These are phyloP conservation scores for Mucor irregularis DNA, from an alignment of 371 early-diverging fungal genomes.

Conservation along the genomic window DNA sequence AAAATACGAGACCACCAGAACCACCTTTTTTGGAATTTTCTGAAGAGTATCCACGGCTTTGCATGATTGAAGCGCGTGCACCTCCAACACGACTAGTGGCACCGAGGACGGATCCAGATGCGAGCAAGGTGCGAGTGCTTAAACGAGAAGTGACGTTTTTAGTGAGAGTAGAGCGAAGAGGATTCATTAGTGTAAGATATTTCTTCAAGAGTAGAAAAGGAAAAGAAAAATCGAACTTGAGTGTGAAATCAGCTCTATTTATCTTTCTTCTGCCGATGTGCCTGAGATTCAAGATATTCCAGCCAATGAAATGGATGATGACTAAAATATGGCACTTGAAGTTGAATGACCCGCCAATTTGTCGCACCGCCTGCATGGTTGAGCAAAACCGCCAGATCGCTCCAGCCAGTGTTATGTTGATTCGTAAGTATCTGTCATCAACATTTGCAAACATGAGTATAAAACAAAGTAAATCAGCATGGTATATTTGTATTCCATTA, in stretches of 20 bases:
- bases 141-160: conserved; percentile 12
- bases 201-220: neutral
- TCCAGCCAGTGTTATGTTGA: neutral
- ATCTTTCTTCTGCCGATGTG: neutral
- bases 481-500: no score
- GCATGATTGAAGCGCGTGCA: conserved; percentile 12
- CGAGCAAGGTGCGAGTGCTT: conserved; percentile 1
- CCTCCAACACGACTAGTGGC: conserved; percentile 11
- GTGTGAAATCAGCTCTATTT: neutral
- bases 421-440: neutral
- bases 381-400: neutral
- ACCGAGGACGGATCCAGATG: conserved; percentile 12
- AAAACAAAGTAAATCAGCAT: neutral
- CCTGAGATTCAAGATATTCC: neutral
- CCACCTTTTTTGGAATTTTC: conserved; percentile 25
- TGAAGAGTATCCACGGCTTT: conserved; percentile 22
- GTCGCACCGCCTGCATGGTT: no score
- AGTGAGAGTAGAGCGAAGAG: conserved; percentile 7
- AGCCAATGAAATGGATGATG: neutral
- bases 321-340: neutral
- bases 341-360: neutral
- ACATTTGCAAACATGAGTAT: neutral
- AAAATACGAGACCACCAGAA: conserved; percentile 21
- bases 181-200: conserved; percentile 11
- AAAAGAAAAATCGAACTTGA: neutral